Base-by-base conservation (phyloP, 441 rosid species). In the Adansonia madagascariensis region DNA sequence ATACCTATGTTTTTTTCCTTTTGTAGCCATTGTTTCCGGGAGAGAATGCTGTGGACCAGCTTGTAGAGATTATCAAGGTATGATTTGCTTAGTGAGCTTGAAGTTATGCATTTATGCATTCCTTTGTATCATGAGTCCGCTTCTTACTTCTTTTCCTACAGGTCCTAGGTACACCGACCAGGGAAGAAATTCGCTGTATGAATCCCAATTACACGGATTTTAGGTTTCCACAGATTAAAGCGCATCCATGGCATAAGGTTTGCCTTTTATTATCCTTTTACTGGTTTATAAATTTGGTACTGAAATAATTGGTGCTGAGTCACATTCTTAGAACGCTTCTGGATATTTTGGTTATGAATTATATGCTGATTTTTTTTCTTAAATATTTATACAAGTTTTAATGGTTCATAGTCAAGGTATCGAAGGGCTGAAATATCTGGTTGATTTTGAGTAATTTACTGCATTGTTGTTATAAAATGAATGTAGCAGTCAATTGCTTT, bases 161-260 rank as follows among this genome's bases (percentile, higher is more conserved):
- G 98, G 98, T 97, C 81, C 98, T 94, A 35, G 99, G 99, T 75
- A 97, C 98, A 22, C 99, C 99, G 17, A 97, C 99, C 5, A 85
- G 98, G 61, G 99, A 97, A 89, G 98, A 97, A 85, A 93, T 94
- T 77, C 91, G 97, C 74, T 94, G 99, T 82, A 94, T 94, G 99
- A 97, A 97, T 80, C 98, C 99, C 7, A 96, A 91, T 78, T 97
- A 94, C 76, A 92, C 93, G 0, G 98, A 97, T 75, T 97, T 93
- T 75, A 87, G 97, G 81, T 97, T 97, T 81, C 99, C 99, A 0
- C 98, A 97, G 88, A 93, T 97, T 59, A 94, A 97, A 80, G 98
- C 98, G 15, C 98, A 94, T 76, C 99, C 99, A 0, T 97, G 99
- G 98, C 98, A 94, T 86, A 97, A 97, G 98, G 98, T 94, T 56